These are phyloP conservation scores for Samsoniella hepiali DNA, from an alignment of 2,329 filamentous ascomycete genomes.

Conservation along the genomic window DNA sequence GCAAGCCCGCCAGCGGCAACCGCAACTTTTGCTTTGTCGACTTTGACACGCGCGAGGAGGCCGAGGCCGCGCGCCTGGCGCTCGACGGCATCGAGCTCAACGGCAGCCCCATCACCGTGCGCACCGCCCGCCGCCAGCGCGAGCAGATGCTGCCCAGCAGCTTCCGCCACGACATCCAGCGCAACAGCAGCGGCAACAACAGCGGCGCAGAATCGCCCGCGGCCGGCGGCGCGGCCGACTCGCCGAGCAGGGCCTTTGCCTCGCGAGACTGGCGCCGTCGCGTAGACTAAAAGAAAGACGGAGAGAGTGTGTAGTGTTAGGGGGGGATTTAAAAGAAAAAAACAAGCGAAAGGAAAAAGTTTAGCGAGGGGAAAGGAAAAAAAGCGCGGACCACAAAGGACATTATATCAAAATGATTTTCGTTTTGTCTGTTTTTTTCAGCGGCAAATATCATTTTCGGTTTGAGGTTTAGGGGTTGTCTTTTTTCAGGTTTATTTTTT, in stretches of 20 bases:
- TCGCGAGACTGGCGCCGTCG: slow-evolving; percentile 19
- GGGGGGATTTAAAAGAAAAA: background rate
- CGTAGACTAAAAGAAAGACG: background rate
- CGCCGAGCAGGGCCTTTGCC: slow-evolving; percentile 14
- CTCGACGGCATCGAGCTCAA: slow-evolving; percentile 35
- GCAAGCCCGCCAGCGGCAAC: slow-evolving; percentile 47
- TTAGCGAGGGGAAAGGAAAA: background rate
- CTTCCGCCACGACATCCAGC: slow-evolving; percentile 13
- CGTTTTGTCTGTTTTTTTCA: background rate
- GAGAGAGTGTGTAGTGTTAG: too few species aligned
- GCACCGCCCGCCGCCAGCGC: slow-evolving; percentile 15
- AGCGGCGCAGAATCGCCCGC: background rate
- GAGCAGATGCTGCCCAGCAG: slow-evolving; percentile 2
- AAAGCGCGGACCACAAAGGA: background rate
- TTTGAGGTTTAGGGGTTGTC: background rate
- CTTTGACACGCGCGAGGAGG: slow-evolving; percentile 53
- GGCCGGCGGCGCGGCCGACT: background rate
- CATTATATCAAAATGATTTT: background rate
- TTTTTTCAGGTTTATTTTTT: background rate
- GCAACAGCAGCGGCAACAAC: background rate
- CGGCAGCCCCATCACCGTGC: slow-evolving; percentile 21
- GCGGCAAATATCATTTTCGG: slow-evolving; percentile 1
- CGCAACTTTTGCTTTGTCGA: slow-evolving; percentile 67
- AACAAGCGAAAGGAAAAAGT: background rate
- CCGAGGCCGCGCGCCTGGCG: slow-evolving; percentile 45